phyloP scores from a whole-genome alignment of 1,284 basidiomycete species.

The Cutaneotrichosporon cyanovorans region DNA sequence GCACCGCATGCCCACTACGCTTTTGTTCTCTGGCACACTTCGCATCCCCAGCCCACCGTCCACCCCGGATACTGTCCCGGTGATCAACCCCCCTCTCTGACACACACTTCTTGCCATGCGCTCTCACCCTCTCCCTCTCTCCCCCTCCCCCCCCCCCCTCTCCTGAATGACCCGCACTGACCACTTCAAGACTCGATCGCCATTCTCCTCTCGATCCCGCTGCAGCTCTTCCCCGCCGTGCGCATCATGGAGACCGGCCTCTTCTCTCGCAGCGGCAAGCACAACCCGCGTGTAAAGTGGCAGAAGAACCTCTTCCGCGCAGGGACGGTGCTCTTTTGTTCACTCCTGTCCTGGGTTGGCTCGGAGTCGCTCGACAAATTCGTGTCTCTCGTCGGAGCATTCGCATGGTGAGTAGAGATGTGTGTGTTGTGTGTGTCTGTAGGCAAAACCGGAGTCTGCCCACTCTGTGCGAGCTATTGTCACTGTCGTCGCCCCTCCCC shows the following conservation, averaged over 20 bases:
- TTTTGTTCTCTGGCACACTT: too few relatives aligned
- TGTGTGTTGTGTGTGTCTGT: too few relatives aligned
- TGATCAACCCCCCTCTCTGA: too few relatives aligned
- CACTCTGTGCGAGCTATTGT: too few relatives aligned
- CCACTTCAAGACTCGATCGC: constrained; percentile 59
- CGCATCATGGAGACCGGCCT: constrained; percentile 94
- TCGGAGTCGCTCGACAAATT: constrained; percentile 94
- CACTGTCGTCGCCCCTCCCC: too few relatives aligned
- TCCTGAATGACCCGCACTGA: constrained; percentile 1
- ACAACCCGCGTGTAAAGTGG: constrained; percentile 55
- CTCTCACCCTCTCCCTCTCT: too few relatives aligned
- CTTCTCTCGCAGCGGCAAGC: constrained; percentile 75
- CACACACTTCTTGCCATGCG: too few relatives aligned
- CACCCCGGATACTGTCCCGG: too few relatives aligned
- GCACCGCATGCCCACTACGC: too few relatives aligned
- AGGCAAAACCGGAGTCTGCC: too few relatives aligned
- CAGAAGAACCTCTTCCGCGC: constrained; percentile 88
- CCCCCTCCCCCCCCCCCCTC: too few relatives aligned
- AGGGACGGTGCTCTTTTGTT: constrained; percentile 65
- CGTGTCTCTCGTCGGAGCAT: constrained; percentile 84
- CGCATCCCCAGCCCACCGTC: too few relatives aligned
- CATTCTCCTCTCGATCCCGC: constrained; percentile 85
- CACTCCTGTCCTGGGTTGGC: constrained; percentile 70
- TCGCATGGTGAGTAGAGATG: constrained; percentile 85
- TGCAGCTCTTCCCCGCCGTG: constrained; percentile 95